A percentile compares a stretch with the other conserved stretches of the same genome.
These are phyloP conservation scores for Podospora comata DNA, from an alignment of 495 filamentous ascomycete species.

Conservation along the genomic window DNA sequence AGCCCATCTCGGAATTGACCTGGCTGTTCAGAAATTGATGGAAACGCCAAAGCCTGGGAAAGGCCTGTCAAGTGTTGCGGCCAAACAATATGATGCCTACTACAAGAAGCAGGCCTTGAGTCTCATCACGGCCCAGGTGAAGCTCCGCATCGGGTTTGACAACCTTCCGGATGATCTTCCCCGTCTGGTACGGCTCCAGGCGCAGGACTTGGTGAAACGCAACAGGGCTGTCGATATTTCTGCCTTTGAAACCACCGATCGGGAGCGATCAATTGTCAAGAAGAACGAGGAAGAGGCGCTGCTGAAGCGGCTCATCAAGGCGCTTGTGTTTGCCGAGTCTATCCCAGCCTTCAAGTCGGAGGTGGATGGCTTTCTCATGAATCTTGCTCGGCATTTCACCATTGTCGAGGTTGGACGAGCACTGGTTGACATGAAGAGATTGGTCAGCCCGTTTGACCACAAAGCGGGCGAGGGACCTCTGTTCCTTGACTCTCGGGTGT, in stretches of 20 bases:
- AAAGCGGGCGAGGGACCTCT: slow-evolving; percentile 81
- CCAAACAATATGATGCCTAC: slow-evolving; percentile 69
- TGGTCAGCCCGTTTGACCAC: slow-evolving; percentile 72
- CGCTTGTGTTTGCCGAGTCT: slow-evolving; percentile 80
- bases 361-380: slow-evolving; percentile 67
- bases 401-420: slow-evolving; percentile 85
- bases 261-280: slow-evolving; percentile 78
- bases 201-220: slow-evolving; percentile 71
- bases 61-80: slow-evolving; percentile 27
- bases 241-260: slow-evolving; percentile 65
- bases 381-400: slow-evolving; percentile 84
- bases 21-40: slow-evolving; percentile 80
- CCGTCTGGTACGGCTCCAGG: slow-evolving; percentile 78
- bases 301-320: slow-evolving; percentile 82
- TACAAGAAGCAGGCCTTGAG: slow-evolving; percentile 93
- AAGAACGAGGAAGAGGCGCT: slow-evolving; percentile 75
- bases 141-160: slow-evolving; percentile 84
- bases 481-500: slow-evolving; percentile 74
- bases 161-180: slow-evolving; percentile 85
- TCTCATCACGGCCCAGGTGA: slow-evolving; percentile 80
- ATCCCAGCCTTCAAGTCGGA: slow-evolving; percentile 72
- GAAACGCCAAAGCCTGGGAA: slow-evolving; percentile 64
- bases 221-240: slow-evolving; percentile 63
- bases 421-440: slow-evolving; percentile 70
- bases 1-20: slow-evolving; percentile 75